Evolutionary conservation across 345 rosid species (phyloP).

Genomic region (Pistacia integerrima): DNA sequence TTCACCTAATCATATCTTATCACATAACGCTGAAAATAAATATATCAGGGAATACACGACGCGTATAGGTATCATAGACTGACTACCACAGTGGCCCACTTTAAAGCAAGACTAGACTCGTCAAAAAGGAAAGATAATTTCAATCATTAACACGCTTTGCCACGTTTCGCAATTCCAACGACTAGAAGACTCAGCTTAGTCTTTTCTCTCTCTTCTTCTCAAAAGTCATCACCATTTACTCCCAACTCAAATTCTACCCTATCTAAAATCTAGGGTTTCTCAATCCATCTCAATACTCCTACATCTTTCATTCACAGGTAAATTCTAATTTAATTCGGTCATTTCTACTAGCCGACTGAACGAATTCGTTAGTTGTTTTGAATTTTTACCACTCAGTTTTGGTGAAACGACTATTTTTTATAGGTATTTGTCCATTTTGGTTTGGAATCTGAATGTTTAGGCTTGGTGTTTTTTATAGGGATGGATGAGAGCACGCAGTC

Average conservation of each 20-base stretch:
- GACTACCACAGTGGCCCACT: no score
- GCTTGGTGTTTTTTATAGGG: slow-evolving; percentile 34
- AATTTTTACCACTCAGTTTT: no score
- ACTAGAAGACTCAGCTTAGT: not conserved
- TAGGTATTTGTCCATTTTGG: not conserved
- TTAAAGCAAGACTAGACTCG: not conserved
- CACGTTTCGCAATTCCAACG: not conserved
- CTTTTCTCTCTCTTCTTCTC: not conserved
- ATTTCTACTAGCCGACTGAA: no score
- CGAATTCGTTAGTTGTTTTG: not conserved
- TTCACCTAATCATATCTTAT: no score
- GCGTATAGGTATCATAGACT: no score
- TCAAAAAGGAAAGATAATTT: not conserved
- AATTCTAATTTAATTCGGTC: no score
- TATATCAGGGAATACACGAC: no score
- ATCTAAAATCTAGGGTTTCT: not conserved
- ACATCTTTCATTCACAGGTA: not conserved
- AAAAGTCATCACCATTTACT: not conserved
- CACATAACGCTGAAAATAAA: no score
- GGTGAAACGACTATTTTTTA: not conserved
- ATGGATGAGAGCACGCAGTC: slow-evolving; percentile 52
- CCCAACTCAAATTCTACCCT: not conserved
- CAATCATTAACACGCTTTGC: not conserved
- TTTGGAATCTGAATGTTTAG: not conserved
- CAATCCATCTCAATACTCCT: not conserved